These are phyloP conservation scores for Ormosia semicastrata DNA, from an alignment of 306 rosid species.

Conservation along the genomic window DNA sequence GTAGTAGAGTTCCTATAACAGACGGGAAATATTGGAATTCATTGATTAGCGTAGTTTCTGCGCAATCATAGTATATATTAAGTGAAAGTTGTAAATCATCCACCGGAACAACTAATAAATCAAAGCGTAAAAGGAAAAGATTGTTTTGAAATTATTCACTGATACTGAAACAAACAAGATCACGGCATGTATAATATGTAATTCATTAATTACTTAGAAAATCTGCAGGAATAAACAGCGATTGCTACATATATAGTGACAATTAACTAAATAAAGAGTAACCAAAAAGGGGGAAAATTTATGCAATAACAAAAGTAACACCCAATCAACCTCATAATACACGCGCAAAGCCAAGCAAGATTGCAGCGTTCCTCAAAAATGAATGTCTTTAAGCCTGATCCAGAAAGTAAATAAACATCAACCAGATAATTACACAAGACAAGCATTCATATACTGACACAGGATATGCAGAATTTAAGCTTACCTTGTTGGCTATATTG, in stretches of 20 bases:
- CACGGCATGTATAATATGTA: not conserved
- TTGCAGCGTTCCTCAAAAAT: conserved; percentile 1
- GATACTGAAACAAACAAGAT: not conserved
- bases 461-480: not conserved
- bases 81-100: not conserved
- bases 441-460: not conserved
- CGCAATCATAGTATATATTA: no score
- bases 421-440: not conserved
- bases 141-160: not conserved
- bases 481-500: conserved; percentile 40
- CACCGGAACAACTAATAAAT: not conserved
- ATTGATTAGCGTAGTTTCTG: not conserved
- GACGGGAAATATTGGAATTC: not conserved
- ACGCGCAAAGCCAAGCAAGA: conserved; percentile 9
- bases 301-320: conserved; percentile 2
- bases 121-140: not conserved
- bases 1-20: not conserved
- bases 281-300: not conserved
- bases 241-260: conserved; percentile 21
- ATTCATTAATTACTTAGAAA: conserved; percentile 22
- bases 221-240: conserved; percentile 14
- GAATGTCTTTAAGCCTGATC: conserved; percentile 35
- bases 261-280: not conserved
- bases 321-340: conserved; percentile 1
- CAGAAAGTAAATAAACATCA: not conserved